These are phyloP conservation scores for Caulochytrium protostelioides DNA, from an alignment of 371 early-diverging fungal species.

Conservation along the genomic window DNA sequence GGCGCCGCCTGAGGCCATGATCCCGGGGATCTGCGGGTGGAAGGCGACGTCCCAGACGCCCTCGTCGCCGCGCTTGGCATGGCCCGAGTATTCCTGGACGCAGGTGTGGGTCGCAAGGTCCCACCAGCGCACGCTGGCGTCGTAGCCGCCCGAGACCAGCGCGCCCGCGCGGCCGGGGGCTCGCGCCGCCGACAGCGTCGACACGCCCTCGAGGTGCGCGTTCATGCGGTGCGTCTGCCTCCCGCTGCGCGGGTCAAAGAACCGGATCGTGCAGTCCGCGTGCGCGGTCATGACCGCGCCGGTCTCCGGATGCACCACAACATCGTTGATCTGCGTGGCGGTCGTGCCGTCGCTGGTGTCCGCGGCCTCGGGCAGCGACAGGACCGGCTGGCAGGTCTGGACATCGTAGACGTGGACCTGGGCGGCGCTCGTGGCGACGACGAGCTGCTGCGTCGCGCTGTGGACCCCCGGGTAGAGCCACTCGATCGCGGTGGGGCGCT, in stretches of 20 bases:
- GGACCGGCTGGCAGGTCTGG: slow-evolving; percentile 40
- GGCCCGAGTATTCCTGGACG: slow-evolving; percentile 54
- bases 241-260: slow-evolving; percentile 53
- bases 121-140: slow-evolving; percentile 60
- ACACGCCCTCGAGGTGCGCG: slow-evolving; percentile 44
- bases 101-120: slow-evolving; percentile 42
- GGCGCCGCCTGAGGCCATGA: slow-evolving; percentile 50
- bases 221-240: slow-evolving; percentile 29
- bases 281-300: slow-evolving; percentile 50
- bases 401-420: slow-evolving; percentile 49
- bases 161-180: background rate
- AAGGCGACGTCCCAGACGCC: slow-evolving; percentile 41
- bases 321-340: slow-evolving; percentile 50
- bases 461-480: too few species aligned
- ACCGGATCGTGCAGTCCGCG: slow-evolving; percentile 53
- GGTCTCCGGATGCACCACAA: slow-evolving; percentile 50
- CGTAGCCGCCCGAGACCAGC: slow-evolving; percentile 33
- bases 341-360: slow-evolving; percentile 37
- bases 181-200: slow-evolving; percentile 19
- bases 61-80: slow-evolving; percentile 52
- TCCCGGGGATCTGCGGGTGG: slow-evolving; percentile 36
- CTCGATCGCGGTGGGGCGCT: too few species aligned
- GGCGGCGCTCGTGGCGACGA: too few species aligned
- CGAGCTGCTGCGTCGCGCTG: too few species aligned
- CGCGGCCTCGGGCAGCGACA: slow-evolving; percentile 29